These are phyloP conservation scores for Fusarium sp. DNA, from an alignment of 2,329 filamentous ascomycete species.

Conservation along the genomic window DNA sequence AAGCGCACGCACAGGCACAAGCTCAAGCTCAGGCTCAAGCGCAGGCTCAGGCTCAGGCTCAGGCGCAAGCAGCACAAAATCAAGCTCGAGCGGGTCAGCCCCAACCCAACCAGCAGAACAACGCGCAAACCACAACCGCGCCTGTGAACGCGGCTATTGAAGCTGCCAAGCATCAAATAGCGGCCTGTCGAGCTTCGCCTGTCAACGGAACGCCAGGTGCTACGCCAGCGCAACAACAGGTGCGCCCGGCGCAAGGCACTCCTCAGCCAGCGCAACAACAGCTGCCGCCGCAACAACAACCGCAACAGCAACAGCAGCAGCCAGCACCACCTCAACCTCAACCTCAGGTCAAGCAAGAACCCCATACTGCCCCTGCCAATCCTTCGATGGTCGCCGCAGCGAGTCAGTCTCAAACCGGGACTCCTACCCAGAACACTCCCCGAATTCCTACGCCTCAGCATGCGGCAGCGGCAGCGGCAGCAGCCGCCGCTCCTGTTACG, in stretches of 20 bases:
- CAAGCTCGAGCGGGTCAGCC: slow-evolving; percentile 32
- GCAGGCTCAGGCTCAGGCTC: background rate
- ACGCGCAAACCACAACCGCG: slow-evolving; percentile 47
- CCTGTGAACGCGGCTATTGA: slow-evolving; percentile 56
- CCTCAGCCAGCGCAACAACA: slow-evolving; percentile 37
- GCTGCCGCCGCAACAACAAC: background rate
- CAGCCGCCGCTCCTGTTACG: slow-evolving; percentile 49
- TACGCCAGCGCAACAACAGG: slow-evolving; percentile 41
- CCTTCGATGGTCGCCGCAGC: slow-evolving; percentile 53
- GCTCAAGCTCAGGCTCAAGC: slow-evolving; percentile 25
- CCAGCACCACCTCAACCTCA: slow-evolving; percentile 37
- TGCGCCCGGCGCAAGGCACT: slow-evolving; percentile 42
- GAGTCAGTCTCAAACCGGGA: slow-evolving; percentile 52
- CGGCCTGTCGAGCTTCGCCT: slow-evolving; percentile 44
- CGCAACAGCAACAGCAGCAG: slow-evolving; percentile 19
- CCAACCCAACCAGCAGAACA: slow-evolving; percentile 43
- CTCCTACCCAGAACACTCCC: slow-evolving; percentile 59
- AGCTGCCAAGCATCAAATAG: slow-evolving; percentile 54
- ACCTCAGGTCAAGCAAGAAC: slow-evolving; percentile 47
- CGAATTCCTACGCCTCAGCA: slow-evolving; percentile 63
- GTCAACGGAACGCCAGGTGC: slow-evolving; percentile 42
- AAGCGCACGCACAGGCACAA: slow-evolving; percentile 31
- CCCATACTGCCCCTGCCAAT: slow-evolving; percentile 57
- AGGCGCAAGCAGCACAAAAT: slow-evolving; percentile 31
- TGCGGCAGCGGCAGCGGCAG: slow-evolving; percentile 50